Evolutionary conservation across 2,329 filamentous ascomycete species (phyloP), one percentile per base, ranked within the genome.

Genomic region (Cytospora piceicola): DNA sequence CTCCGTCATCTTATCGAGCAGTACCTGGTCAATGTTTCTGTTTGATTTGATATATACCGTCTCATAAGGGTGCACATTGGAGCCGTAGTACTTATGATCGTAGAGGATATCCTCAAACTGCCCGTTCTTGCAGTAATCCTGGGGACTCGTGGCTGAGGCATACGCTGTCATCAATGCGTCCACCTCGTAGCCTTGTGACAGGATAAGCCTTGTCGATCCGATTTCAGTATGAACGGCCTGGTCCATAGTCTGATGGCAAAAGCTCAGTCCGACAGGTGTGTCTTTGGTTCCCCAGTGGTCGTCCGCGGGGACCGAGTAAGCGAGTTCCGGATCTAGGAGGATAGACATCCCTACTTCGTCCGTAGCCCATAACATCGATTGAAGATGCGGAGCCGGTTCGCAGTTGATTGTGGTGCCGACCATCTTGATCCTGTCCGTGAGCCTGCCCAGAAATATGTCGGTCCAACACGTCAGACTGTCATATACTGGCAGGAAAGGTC

Each of bases 281-380:
- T 67, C 34, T 27, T 57, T 58, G 20, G 30, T 42, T 42, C 72
- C 72, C 20, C 29, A 63, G 42, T 64, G 72, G 29, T 65, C 58
- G 0, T 61, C 17, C 49, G 71, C 69, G 17, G 49, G 42, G 5
- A 54, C 22, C 32, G 66, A 67, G 3, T 68, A 39, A 9, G 67
- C 70, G 4, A 67, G 49, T 1, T 68, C 69, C 12, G 72, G 73
- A 58, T 74, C 69, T 15, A 77, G 69, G 1, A 77, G 67, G 36
- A 74, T 52, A 8, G 68, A 64, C 52, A 77, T 74, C 60, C 75
- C 75, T 15, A 70, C 61, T 7, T 62, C 34, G 67, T 77, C 75
- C 5, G 75, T 77, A 5, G 74, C 73, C 70, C 71, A 73, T 55
- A 77, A 70, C 72, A 74, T 75, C 24, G 74, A 73, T 62, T 77